Conservation (phyloP, 225 moss, liverwort and hornwort species). For the Ulota crispa region DNA sequence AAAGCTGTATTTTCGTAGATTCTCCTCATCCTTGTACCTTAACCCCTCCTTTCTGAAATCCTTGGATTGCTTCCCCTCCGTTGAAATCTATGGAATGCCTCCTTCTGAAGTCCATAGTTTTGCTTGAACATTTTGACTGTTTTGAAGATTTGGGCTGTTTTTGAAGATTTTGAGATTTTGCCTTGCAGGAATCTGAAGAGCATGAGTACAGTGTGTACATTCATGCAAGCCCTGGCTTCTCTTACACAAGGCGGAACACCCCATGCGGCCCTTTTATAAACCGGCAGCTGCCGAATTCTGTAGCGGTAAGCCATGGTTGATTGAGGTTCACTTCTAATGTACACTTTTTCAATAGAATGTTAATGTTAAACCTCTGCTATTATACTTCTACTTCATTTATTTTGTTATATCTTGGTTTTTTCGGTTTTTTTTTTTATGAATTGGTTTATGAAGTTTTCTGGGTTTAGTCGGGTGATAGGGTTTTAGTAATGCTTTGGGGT, state of each 20-base stretch:
- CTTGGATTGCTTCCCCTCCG: too few relatives aligned
- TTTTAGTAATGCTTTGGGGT: not conserved
- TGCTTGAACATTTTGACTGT: too few relatives aligned
- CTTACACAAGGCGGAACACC: conserved; percentile 57
- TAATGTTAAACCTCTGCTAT: not conserved
- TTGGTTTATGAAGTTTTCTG: not conserved
- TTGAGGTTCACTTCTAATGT: not conserved
- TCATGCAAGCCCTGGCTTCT: conserved; percentile 79
- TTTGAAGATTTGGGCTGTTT: too few relatives aligned
- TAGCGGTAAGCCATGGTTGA: conserved; percentile 32
- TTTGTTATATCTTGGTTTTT: not conserved
- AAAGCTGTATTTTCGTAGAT: not conserved
- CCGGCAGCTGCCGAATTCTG: conserved; percentile 62
- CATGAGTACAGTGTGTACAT: conserved; percentile 82
- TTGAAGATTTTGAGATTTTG: not conserved
- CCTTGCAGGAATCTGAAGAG: conserved; percentile 57
- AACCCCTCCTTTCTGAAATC: too few relatives aligned
- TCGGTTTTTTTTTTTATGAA: not conserved
- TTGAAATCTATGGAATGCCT: too few relatives aligned
- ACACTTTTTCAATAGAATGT: not conserved
- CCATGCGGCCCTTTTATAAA: conserved; percentile 65
- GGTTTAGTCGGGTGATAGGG: not conserved
- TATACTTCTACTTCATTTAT: not conserved
- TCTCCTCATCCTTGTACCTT: not conserved
- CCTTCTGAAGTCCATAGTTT: not conserved